Conservation (phyloP, 768 basidiomycete species). For the Leccinum imitatum region DNA sequence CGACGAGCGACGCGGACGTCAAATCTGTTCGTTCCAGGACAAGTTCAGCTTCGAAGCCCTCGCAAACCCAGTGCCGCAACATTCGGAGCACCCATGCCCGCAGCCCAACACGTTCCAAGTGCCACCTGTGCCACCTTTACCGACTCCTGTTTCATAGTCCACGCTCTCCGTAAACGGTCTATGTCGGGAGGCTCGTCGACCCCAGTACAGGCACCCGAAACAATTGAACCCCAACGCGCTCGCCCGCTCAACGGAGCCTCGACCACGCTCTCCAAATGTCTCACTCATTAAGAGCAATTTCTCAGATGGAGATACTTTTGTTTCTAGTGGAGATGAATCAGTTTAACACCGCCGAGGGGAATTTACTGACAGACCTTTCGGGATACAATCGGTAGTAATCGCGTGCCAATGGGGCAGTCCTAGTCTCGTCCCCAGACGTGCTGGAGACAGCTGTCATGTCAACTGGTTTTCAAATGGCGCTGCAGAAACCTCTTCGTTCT, state of each 20-base stretch:
- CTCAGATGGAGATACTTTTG: constrained; percentile 29
- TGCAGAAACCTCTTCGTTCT: too few species aligned
- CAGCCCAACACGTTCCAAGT: constrained; percentile 52
- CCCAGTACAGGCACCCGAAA: constrained; percentile 1
- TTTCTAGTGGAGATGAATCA: constrained; percentile 32
- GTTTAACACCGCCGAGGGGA: constrained; percentile 28
- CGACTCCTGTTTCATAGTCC: constrained; percentile 20
- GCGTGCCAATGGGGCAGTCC: too few species aligned
- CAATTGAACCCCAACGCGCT: constrained; percentile 2
- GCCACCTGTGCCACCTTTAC: constrained; percentile 34
- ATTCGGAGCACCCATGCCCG: constrained; percentile 56
- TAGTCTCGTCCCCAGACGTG: too few species aligned
- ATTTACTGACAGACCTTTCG: too few species aligned
- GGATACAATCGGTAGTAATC: too few species aligned
- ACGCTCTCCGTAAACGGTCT: constrained; percentile 17
- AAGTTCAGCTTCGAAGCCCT: too few species aligned
- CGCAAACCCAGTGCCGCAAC: constrained; percentile 60
- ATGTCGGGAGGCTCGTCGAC: constrained; percentile 10
- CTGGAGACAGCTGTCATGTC: too few species aligned
- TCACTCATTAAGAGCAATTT: constrained; percentile 22
- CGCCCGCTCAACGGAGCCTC: constrained; percentile 4
- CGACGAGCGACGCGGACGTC: too few species aligned
- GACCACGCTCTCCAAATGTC: constrained; percentile 17
- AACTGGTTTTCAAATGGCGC: too few species aligned
- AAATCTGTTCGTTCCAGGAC: too few species aligned